Conservation (phyloP, 2,329 filamentous ascomycete genomes). For the Ceratocystis lukuohia region DNA sequence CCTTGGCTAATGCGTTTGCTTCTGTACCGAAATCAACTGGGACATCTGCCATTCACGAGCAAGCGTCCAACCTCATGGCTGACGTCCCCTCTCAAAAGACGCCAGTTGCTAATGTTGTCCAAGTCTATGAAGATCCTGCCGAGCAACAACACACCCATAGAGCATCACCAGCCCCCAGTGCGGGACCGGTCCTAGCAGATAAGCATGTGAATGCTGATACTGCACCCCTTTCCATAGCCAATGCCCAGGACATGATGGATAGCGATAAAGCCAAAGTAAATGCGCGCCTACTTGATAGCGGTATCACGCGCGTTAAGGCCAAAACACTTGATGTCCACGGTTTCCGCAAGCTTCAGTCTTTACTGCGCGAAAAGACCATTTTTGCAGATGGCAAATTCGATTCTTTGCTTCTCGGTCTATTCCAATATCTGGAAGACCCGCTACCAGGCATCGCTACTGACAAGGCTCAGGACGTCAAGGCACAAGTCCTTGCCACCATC, state of each 20-base stretch:
- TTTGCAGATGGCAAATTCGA: constrained; percentile 57
- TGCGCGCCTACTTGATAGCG: constrained; percentile 54
- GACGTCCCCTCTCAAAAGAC: constrained; percentile 1
- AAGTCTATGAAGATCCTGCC: constrained; percentile 52
- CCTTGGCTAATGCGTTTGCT: not conserved
- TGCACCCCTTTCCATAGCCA: not conserved
- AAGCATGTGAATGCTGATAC: constrained; percentile 46
- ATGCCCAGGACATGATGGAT: constrained; percentile 1
- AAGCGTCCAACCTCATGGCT: not conserved
- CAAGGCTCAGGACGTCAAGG: constrained; percentile 58
- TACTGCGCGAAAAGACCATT: constrained; percentile 53
- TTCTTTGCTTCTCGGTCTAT: constrained; percentile 51
- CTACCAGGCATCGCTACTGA: constrained; percentile 41
- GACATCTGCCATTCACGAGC: constrained; percentile 4
- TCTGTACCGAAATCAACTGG: not conserved
- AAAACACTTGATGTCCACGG: constrained; percentile 67
- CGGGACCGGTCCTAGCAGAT: constrained; percentile 43
- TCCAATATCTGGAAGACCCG: constrained; percentile 57
- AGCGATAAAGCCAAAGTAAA: constrained; percentile 43
- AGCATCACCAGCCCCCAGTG: constrained; percentile 27
- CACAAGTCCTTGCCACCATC: constrained; percentile 60
- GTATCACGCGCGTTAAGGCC: constrained; percentile 57
- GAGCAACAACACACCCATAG: constrained; percentile 24
- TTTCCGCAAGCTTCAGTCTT: constrained; percentile 63
- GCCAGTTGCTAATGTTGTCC: constrained; percentile 24